A percentile compares a stretch with the other conserved stretches of the same genome.
Evolutionary conservation across 257 asterid species (phyloP).

Genomic region (Nicotiana tabacum): DNA sequence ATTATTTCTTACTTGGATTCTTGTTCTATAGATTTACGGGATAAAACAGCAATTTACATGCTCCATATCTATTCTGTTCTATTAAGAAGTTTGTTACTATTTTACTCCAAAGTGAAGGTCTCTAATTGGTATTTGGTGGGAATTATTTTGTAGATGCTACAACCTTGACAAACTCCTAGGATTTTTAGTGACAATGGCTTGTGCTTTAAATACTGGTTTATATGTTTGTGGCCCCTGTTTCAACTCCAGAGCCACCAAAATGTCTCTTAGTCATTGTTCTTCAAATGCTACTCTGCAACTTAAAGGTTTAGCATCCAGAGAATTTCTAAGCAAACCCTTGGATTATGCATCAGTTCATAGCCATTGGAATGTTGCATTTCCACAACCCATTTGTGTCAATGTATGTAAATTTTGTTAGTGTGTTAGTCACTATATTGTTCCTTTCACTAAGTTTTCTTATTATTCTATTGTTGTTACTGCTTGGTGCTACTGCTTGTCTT

Average conservation of each 20-base stretch:
- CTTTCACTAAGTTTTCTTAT: too few species aligned
- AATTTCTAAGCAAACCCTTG: not conserved
- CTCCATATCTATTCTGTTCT: not conserved
- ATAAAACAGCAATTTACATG: not conserved
- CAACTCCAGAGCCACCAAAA: not conserved
- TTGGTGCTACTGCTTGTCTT: too few species aligned
- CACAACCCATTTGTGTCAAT: too few species aligned
- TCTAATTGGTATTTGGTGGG: not conserved
- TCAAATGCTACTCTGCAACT: not conserved
- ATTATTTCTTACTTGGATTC: not conserved
- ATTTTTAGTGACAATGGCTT: not conserved
- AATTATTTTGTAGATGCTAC: not conserved
- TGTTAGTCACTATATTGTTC: too few species aligned
- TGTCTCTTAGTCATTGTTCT: not conserved
- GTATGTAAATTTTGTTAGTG: not conserved
- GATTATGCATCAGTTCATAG: not conserved
- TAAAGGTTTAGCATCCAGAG: not conserved
- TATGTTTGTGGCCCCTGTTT: not conserved
- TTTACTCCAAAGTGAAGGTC: conserved; percentile 17
- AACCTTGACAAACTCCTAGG: not conserved
- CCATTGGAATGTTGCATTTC: not conserved
- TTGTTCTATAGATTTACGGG: not conserved
- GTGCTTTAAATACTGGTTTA: not conserved
- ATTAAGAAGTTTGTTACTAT: not conserved
- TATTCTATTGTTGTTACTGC: too few species aligned